Base-by-base conservation (phyloP, 2,329 filamentous ascomycete genomes). In the Sphaceloma murrayae region DNA sequence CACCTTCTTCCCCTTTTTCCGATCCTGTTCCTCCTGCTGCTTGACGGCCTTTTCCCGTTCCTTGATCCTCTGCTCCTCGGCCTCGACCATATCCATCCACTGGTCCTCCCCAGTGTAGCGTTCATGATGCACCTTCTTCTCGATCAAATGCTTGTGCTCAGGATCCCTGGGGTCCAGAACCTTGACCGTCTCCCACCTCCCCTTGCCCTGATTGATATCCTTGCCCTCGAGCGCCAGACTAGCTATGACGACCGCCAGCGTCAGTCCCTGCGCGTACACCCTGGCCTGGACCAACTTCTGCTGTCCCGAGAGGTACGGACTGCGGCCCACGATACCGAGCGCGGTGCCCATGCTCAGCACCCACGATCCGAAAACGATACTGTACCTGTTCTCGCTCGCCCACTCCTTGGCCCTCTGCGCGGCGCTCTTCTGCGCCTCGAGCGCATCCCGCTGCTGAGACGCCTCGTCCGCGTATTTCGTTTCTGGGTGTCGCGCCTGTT, bases 251-350 rank as follows among this genome's bases (percentile, higher is more conserved):
- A 94, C 85, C 51, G 81, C 83, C 34, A 95, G 70, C 4, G 88
- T 94, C 55, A 94, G 68, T 4, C 84, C 86, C 69, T 95, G 88
- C 3, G 88, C 88, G 65, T 94, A 94, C 52, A 95, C 82, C 75
- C 88, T 81, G 17, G 87, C 88, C 72, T 95, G 88, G 11, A 95
- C 88, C 16, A 95, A 68, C 73, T 94, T 94, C 71, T 95, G 88
- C 49, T 75, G 68, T 2, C 78, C 80, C 39, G 74, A 77, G 34
- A 94, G 71, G 60, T 80, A 84, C 52, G 75, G 79, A 61, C 85
- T 85, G 51, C 85, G 77, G 58, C 82, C 78, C 51, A 95, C 86
- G 21, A 93, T 62, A 45, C 72, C 77, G 53, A 91, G 75, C 3
- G 85, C 80, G 31, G 80, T 64, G 48, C 73, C 78, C 78, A 95